A percentile compares a stretch with the other conserved stretches of the same genome.
Conservation (phyloP, 192 early-diverging fungal genomes). For the Geranomyces michiganensis region DNA sequence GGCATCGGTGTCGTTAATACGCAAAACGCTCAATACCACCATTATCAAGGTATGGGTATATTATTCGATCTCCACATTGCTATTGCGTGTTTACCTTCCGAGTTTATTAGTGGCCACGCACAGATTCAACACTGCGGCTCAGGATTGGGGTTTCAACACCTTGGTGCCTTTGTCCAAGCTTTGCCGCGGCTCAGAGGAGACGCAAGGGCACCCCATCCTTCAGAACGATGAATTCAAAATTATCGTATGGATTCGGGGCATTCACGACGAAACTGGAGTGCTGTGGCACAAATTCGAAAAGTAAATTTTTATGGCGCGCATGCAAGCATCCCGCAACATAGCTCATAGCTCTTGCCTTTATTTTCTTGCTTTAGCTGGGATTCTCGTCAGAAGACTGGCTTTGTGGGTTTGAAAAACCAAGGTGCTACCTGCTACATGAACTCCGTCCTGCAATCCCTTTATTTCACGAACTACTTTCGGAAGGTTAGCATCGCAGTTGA, state of each 20-base stretch:
- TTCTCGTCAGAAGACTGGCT: constrained; percentile 88
- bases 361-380: constrained; percentile 75
- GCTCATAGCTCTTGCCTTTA: background rate
- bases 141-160: constrained; percentile 95
- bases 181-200: constrained; percentile 48
- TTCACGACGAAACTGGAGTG: constrained; percentile 87
- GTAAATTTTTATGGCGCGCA: constrained; percentile 46
- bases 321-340: background rate
- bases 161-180: constrained; percentile 64
- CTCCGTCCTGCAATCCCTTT: constrained; percentile 93
- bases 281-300: constrained; percentile 94
- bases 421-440: constrained; percentile 99
- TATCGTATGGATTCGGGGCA: constrained; percentile 72
- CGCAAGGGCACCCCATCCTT: constrained; percentile 11
- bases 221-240: constrained; percentile 52
- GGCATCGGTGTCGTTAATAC: constrained; percentile 75
- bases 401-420: constrained; percentile 94
- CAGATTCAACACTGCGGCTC: constrained; percentile 77
- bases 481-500: constrained; percentile 44
- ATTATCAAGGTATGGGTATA: constrained; percentile 49
- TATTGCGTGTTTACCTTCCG: background rate
- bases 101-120: constrained; percentile 67
- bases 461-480: constrained; percentile 92
- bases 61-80: background rate
- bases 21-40: constrained; percentile 64